Percentiles rank a stretch among this genome's conserved stretches.
phyloP scores from a whole-genome alignment of 768 basidiomycete species.

The Lentinula raphanica region DNA sequence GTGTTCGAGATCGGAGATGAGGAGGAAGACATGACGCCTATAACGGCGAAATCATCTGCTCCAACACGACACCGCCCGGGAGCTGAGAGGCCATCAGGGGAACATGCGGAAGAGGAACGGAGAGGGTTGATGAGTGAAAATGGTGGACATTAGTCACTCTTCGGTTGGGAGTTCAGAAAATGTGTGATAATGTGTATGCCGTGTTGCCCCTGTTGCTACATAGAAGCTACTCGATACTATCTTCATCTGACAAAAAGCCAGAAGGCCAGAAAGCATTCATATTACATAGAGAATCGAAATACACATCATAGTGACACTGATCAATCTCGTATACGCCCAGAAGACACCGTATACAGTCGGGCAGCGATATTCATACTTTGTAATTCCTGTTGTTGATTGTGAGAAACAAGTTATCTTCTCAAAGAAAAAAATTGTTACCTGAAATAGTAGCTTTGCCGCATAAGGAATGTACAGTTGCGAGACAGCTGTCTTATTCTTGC shows the following conservation, averaged over 20 bases:
- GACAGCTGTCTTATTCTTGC: conserved; percentile 94
- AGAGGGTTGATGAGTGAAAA: conserved; percentile 46
- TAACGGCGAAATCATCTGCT: conserved; percentile 30
- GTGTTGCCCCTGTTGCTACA: neutral
- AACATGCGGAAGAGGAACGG: conserved; percentile 55
- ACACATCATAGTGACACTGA: conserved; percentile 7
- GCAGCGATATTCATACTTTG: conserved; percentile 96
- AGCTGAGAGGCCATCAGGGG: conserved; percentile 37
- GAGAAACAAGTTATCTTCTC: neutral
- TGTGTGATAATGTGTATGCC: neutral
- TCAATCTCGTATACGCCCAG: conserved; percentile 77
- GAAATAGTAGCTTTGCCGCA: conserved; percentile 94
- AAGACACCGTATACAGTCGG: conserved; percentile 80
- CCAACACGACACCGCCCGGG: conserved; percentile 32
- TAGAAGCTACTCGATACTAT: neutral
- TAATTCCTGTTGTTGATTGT: conserved; percentile 54
- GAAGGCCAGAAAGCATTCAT: neutral
- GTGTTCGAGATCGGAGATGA: conserved; percentile 93
- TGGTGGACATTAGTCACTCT: conserved; percentile 7
- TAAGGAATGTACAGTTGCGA: conserved; percentile 93
- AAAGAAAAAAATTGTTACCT: conserved; percentile 42
- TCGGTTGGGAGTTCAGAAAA: neutral
- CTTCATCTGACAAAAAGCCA: neutral
- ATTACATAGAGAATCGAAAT: conserved; percentile 10
- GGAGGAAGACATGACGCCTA: conserved; percentile 50